A percentile compares a stretch with the other conserved stretches of the same genome.
These are phyloP conservation scores for Isatis tinctoria DNA, from an alignment of 345 rosid genomes.

Conservation along the genomic window DNA sequence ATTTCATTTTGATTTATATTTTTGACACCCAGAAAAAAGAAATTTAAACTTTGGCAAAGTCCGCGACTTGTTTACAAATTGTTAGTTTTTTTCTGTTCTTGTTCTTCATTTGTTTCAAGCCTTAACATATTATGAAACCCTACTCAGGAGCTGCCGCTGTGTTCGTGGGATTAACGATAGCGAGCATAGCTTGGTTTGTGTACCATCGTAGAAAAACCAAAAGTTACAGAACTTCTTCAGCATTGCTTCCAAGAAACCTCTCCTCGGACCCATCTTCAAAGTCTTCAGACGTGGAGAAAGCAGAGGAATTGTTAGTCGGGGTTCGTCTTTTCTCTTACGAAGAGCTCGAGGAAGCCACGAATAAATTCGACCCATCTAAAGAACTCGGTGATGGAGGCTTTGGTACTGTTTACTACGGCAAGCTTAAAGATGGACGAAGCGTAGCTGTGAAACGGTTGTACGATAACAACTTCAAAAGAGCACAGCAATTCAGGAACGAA, in stretches of 20 bases:
- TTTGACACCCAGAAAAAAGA: too few relatives aligned
- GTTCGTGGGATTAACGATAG: constrained; percentile 7
- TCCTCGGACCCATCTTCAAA: constrained; percentile 40
- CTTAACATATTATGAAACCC: neutral
- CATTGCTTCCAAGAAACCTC: constrained; percentile 32
- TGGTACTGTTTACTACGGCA: constrained; percentile 85
- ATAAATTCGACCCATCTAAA: constrained; percentile 54
- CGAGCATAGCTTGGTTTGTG: neutral
- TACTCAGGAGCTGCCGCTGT: constrained; percentile 30
- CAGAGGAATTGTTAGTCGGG: constrained; percentile 33
- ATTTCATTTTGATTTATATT: too few relatives aligned
- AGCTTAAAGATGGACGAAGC: constrained; percentile 69
- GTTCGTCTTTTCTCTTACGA: constrained; percentile 53
- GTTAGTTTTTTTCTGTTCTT: too few relatives aligned
- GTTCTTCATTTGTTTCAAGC: too few relatives aligned
- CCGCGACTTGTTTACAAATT: too few relatives aligned
- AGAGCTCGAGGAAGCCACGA: constrained; percentile 71
- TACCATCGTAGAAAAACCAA: constrained; percentile 32
- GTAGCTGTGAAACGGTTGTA: constrained; percentile 87
- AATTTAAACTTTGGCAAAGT: too few relatives aligned
- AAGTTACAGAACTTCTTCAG: constrained; percentile 27
- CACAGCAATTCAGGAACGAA: constrained; percentile 82
- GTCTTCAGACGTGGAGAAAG: constrained; percentile 45
- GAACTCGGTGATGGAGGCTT: constrained; percentile 97
- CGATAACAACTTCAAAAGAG: constrained; percentile 72